These are phyloP conservation scores for Abelmoschus esculentus DNA, from an alignment of 345 rosid species.

Conservation along the genomic window DNA sequence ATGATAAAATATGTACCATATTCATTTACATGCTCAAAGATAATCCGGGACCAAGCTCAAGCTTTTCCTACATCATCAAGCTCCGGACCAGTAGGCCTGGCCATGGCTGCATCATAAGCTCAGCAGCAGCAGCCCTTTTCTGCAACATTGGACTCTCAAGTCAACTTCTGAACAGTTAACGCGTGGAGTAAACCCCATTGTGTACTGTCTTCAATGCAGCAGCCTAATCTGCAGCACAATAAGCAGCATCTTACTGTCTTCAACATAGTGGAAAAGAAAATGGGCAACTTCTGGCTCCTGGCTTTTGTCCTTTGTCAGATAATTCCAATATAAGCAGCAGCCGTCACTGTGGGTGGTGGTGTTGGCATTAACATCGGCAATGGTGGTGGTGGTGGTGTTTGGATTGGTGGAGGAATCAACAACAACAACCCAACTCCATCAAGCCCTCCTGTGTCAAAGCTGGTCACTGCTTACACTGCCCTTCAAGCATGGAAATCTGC, in stretches of 20 bases:
- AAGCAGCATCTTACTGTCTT: constrained; percentile 5
- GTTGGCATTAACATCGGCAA: too few species aligned
- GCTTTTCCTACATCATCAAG: too few species aligned
- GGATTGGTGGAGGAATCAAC: too few species aligned
- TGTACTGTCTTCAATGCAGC: constrained; percentile 30
- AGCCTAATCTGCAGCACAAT: constrained; percentile 21
- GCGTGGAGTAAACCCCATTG: constrained; percentile 9
- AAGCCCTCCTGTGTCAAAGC: constrained; percentile 23
- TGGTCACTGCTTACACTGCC: constrained; percentile 43
- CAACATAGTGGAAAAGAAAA: not conserved
- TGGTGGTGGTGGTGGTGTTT: too few species aligned
- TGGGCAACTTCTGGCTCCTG: constrained; percentile 5
- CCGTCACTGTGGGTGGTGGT: constrained; percentile 18
- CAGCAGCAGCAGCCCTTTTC: too few species aligned
- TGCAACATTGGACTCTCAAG: too few species aligned
- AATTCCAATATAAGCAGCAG: constrained; percentile 23
- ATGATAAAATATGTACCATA: too few species aligned
- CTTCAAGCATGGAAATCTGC: constrained; percentile 82
- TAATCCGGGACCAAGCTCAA: too few species aligned
- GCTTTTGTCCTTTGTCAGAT: constrained; percentile 9
- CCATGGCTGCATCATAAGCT: too few species aligned
- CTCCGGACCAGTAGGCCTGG: too few species aligned
- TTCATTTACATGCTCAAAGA: too few species aligned
- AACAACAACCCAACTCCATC: constrained; percentile 17
- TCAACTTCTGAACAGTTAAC: too few species aligned